Base-by-base conservation (phyloP, 352 stramenopile genomes). In the Phytopythium aichiense region DNA sequence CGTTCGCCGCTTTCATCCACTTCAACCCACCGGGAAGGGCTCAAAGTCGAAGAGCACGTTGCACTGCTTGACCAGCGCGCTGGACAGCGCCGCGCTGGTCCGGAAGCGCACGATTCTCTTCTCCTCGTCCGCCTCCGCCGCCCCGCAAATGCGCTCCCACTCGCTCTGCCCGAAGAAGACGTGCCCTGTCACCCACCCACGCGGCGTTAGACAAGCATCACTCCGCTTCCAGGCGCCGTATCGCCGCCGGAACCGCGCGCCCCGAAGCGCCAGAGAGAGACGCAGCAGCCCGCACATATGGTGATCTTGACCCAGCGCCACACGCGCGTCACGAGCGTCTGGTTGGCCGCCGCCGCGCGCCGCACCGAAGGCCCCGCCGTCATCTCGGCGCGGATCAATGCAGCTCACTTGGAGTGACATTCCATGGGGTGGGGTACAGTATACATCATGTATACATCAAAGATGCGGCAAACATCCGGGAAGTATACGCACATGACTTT, bases 21-120 rank as follows among this genome's bases (percentile, higher is more conserved):
- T 15, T 16, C 48, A 54, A 54, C 60, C 16, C 60, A 91, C 81
- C 42, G 78, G 67, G 42, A 95, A 93, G 18, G 71, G 64, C 59
- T 92, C 77, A 60, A 84, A 86, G 57, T 89, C 79, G 56, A 95
- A 95, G 35, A 95, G 79, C 4, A 82, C 78, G 42, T 92, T 88
- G 66, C 86, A 91, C n/a, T 74, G 80, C 31, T 73, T 72, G 37
- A 87, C 78, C 31, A 94, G 82, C 42, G 69, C 37, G 8, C 37
- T 61, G 2, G 82, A 89, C 16, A 95, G 77, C 38, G 83, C 83
- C 45, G 91, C 35, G 50, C 74, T 78, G 46, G 87, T 94, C 23
- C 84, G 84, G 38, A 95, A 89, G 58, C 84, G 84, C 59, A 86
- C 74, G 12, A 87, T 77, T 23, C 82, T 82, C 42, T 81, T 46